Base-by-base conservation (phyloP, 2,329 filamentous ascomycete species). In the Cordyceps javanica region DNA sequence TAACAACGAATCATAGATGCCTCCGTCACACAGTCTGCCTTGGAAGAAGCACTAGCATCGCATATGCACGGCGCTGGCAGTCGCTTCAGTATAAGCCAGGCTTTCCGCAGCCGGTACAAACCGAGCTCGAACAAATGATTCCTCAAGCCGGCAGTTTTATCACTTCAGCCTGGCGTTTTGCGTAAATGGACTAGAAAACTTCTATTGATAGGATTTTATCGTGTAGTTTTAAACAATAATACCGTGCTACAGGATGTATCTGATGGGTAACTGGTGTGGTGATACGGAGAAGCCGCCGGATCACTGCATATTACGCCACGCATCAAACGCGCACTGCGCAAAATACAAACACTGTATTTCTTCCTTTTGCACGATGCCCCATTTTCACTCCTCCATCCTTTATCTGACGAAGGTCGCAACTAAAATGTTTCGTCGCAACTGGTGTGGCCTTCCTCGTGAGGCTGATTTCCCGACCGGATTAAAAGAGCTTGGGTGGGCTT, bases 21-120 rank as follows among this genome's bases (percentile, higher is more conserved):
- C 19, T 90, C 88, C 19, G 86, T 93, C 16, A 91, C 89, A 28
- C 88, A 91, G 68, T 90, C 87, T 16, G 89, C 89, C 3, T 74
- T 93, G 57, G 89, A 92, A 69, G 89, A 93, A 68, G 89, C 87
- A 8, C 73, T 91, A 54, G 82, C 89, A 21, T 91, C 71, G 55
- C 72, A 73, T 38, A 70, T 75, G 68, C 70, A 68, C n/a, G 70
- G 69, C 11, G 67, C 65, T 32, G 67, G 66, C 52, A 75, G 72
- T 61, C 70, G 72, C 36, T 88, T 90, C 76, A 88, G 87, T 63
- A 87, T 90, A 59, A 85, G 85, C 62, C 82, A 87, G 64, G 81
- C 82, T 30, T 78, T 88, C 53, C 77, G 85, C 63, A 88, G 85
- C 63, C 79, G 84, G 53, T 86, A 85, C 63, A 72, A 77, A 39